phyloP scores from a whole-genome alignment of 1,284 basidiomycete species.

The Rhodotorula sp. region DNA sequence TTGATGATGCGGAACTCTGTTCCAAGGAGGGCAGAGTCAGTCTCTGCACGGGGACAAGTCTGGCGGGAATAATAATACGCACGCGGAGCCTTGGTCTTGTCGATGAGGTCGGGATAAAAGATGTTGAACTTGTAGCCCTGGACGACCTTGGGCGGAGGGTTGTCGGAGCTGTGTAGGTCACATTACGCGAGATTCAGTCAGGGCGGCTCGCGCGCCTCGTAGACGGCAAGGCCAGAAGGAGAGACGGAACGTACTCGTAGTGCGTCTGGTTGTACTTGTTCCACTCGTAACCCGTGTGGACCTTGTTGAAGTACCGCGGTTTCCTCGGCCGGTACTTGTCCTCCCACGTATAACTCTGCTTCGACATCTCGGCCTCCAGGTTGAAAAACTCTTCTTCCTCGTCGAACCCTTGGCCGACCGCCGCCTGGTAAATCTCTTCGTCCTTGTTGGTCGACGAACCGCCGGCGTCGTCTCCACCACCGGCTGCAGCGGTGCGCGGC shows the following conservation, averaged over 20 bases:
- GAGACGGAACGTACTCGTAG: conserved; percentile 71
- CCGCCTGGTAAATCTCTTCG: conserved; percentile 56
- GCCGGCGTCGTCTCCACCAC: neutral
- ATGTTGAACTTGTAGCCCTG: conserved; percentile 87
- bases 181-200: too few species aligned
- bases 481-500: conserved; percentile 37
- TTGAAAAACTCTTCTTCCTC: conserved; percentile 91
- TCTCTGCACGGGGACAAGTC: too few species aligned
- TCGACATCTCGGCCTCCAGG: conserved; percentile 77
- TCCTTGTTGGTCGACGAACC: conserved; percentile 24
- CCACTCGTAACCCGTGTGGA: conserved; percentile 99
- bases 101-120: conserved; percentile 81
- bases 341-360: conserved; percentile 91
- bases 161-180: conserved; percentile 71
- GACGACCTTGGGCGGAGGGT: conserved; percentile 94
- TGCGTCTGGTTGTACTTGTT: conserved; percentile 99
- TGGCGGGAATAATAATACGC: neutral
- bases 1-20: conserved; percentile 84
- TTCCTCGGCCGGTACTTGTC: conserved; percentile 99
- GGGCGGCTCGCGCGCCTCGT: too few species aligned
- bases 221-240: neutral
- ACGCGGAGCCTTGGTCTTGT: conserved; percentile 85
- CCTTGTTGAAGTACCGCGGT: conserved; percentile 97
- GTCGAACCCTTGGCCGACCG: conserved; percentile 78
- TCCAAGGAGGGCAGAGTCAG: conserved; percentile 13